Evolutionary conservation across 1,139 yeast genomes (phyloP).

Genomic region (Sugiyamaella novakii): DNA sequence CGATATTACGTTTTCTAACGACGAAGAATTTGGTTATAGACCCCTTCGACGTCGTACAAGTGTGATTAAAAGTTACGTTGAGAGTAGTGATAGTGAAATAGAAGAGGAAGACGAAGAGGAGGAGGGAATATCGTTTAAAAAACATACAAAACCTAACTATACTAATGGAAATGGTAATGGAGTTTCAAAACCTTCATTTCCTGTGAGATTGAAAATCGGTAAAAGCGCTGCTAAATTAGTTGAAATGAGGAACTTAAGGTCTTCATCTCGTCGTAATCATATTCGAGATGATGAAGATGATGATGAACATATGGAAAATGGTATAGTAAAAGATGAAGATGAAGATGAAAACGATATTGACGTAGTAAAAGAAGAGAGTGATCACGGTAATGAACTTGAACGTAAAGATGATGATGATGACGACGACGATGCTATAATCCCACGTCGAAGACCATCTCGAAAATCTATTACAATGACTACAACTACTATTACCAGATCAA

Average conservation of each 20-base stretch:
- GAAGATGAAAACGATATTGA: slow-evolving; percentile 26
- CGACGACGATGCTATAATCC: slow-evolving; percentile 18
- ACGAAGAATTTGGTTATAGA: slow-evolving; percentile 3
- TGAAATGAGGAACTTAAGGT: slow-evolving; percentile 14
- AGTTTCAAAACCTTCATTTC: slow-evolving; percentile 22
- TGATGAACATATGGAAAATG: slow-evolving; percentile 18
- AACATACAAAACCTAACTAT: neutral
- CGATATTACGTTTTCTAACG: neutral
- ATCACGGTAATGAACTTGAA: neutral
- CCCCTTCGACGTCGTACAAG: slow-evolving; percentile 13
- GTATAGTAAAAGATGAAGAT: neutral
- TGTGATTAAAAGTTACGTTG: slow-evolving; percentile 21
- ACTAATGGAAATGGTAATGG: neutral
- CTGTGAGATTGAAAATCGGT: slow-evolving; percentile 31
- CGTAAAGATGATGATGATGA: slow-evolving; percentile 23
- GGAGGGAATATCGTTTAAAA: neutral
- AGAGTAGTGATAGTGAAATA: slow-evolving; percentile 15
- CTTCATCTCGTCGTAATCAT: slow-evolving; percentile 12
- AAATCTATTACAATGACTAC: slow-evolving; percentile 23
- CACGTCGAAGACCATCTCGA: slow-evolving; percentile 20
- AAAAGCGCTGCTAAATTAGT: slow-evolving; percentile 25
- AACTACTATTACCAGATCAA: slow-evolving; percentile 12
- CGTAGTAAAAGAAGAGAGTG: slow-evolving; percentile 22
- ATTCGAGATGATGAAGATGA: slow-evolving; percentile 18
- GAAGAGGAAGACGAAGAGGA: slow-evolving; percentile 15